These are phyloP conservation scores for Perkinsus olseni DNA, from an alignment of 169 alveolate genomes.

Conservation along the genomic window DNA sequence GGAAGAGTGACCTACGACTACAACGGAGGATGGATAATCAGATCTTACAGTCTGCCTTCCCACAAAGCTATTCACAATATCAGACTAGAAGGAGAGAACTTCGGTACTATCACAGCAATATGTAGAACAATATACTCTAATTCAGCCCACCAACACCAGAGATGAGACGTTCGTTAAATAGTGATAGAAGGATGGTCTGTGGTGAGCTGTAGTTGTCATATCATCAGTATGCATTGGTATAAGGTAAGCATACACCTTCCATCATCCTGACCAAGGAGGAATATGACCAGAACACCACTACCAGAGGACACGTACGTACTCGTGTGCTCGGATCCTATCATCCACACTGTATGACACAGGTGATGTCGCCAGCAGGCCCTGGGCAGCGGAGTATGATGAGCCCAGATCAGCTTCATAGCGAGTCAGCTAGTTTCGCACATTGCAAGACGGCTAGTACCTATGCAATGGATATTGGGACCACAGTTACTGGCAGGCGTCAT, in stretches of 20 bases:
- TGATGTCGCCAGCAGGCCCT: too few species aligned
- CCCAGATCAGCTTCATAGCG: not conserved
- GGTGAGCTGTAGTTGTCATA: not conserved
- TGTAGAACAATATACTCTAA: not conserved
- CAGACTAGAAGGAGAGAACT: not conserved
- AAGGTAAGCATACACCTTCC: not conserved
- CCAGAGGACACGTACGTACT: too few species aligned
- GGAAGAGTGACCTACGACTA: not conserved
- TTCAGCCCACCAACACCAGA: not conserved
- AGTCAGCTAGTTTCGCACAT: not conserved
- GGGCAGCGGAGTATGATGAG: too few species aligned
- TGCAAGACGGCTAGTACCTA: not conserved
- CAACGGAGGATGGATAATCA: not conserved
- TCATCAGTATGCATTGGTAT: not conserved
- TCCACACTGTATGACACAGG: too few species aligned
- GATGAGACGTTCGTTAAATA: not conserved
- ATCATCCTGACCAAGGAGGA: not conserved
- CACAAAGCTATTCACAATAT: not conserved
- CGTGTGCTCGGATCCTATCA: too few species aligned
- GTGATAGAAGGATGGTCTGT: not conserved
- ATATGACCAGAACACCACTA: not conserved
- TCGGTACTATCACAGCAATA: not conserved
- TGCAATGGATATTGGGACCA: not conserved
- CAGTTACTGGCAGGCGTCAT: not conserved
- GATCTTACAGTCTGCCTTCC: not conserved